Evolutionary conservation across 139 green algal genomes (phyloP), one percentile per base, ranked within the genome.

Genomic region (Coelastrella sp.): DNA sequence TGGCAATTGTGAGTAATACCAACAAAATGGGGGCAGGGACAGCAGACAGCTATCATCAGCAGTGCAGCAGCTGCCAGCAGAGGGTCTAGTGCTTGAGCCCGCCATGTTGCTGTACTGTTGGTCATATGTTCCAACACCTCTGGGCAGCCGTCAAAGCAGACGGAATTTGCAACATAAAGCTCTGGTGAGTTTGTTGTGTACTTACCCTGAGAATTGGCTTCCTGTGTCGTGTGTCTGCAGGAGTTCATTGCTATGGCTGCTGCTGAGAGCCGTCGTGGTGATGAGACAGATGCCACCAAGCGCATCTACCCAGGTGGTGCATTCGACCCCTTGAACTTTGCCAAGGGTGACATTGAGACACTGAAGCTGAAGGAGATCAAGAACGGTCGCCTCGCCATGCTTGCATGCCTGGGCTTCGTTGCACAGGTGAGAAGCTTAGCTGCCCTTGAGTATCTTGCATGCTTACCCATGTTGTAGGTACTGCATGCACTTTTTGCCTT

Each of bases 311-410:
- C 94, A 38, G 93, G 92, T 53, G 95, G 95, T 81, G 83, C 91
- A 57, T 98, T 98, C 82, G 94, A 98, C 94, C 96, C 96, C 62
- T 67, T 97, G 32, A 94, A 94, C 88, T 91, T 96, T 78, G 87
- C 89, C 89, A 98, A 98, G 91, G 94, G 91, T 87, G 74, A 88
- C 62, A 83, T 90, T n/a, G 92, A 96, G 41, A 86, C 90, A 73
- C 74, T 93, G 27, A 97, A 98, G 92, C 85, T 96, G 25, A 96
- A 97, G 93, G 95, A 98, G 93, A 92, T 98, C 84, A 98, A 98
- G 94, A 98, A 98, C 88, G 96, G 94, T 69, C 91, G 94, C 79
- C 89, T 98, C 19, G 93, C 93, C 27, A 89, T 91, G 87, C 17
- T 91, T 25, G 80, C 87, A 73, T 89, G 86, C 85, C 73, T 89